These are phyloP conservation scores for Mortierella sp. DNA, from an alignment of 371 early-diverging fungal genomes.

Conservation along the genomic window DNA sequence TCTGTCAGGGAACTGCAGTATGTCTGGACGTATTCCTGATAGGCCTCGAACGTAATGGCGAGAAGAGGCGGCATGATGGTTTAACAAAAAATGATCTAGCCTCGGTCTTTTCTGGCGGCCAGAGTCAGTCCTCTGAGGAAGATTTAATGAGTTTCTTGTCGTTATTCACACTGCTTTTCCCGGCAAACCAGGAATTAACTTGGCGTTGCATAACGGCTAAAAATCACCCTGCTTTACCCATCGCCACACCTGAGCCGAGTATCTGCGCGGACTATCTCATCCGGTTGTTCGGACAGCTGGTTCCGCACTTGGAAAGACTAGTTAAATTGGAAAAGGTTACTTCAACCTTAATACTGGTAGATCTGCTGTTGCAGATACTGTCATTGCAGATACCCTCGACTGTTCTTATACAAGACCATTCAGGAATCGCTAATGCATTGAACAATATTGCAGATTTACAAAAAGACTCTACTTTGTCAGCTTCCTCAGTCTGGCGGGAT, in stretches of 20 bases:
- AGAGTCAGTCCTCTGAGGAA: neutral
- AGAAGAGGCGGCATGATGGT: neutral
- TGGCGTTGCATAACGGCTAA: slow-evolving; percentile 17
- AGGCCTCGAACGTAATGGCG: slow-evolving; percentile 23
- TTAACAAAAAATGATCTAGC: neutral
- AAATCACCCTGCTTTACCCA: too few species aligned
- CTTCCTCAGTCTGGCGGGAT: slow-evolving; percentile 4
- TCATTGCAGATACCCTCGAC: slow-evolving; percentile 22
- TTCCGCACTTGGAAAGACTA: slow-evolving; percentile 27
- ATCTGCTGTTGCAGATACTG: slow-evolving; percentile 2
- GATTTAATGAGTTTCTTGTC: slow-evolving; percentile 29
- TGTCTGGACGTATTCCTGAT: slow-evolving; percentile 33
- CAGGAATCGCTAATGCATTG: neutral
- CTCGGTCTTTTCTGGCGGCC: neutral
- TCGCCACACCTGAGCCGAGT: neutral
- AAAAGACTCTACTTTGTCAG: slow-evolving; percentile 17
- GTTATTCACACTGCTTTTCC: slow-evolving; percentile 25
- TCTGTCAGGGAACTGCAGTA: slow-evolving; percentile 9
- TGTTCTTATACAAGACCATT: neutral
- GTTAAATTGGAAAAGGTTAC: neutral
- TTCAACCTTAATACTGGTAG: slow-evolving; percentile 7
- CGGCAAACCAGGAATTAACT: slow-evolving; percentile 5
- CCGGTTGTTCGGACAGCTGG: slow-evolving; percentile 21
- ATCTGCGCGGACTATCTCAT: slow-evolving; percentile 16
- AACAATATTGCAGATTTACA: slow-evolving; percentile 25